Base-by-base conservation (phyloP, 192 early-diverging fungal genomes). In the Hyaloraphidium curvatum region DNA sequence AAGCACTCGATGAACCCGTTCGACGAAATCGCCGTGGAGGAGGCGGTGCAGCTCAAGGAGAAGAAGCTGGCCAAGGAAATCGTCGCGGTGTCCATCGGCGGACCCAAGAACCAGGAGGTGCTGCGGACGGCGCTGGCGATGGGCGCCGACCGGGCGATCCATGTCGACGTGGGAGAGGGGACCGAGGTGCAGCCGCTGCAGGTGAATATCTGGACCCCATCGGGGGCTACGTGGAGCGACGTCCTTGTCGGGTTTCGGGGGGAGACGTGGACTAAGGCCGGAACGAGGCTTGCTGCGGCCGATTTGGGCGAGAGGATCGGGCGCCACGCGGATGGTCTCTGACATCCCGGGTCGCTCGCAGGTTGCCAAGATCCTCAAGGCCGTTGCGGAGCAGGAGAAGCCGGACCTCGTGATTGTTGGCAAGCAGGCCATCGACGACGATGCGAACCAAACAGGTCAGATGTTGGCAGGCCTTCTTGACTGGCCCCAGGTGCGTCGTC, bases 401-500 rank as follows among this genome's bases (percentile, higher is more conserved):
- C 85, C 91, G 27, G 80, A 91, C 59, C 64, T 95, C 22, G 85
- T 98, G 16, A 84, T 98, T 51, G 69, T 98, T 50, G 94, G 94
- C 50, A 98, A 98, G 73, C 94, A 98, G 74, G 91, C 91, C 30
- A 98, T 98, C 61, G 94, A 95, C 72, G 94, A 98, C 65, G 94
- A 98, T 64, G 67, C 84, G 41, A 85, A 80, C 70, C 94, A 98
- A 67, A 94, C 90, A 13, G 91, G 94, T 3, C 91, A 98, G 75
- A 95, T 98, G 89, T 79, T 98, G 27, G 94, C 90, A 37, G 94
- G 94, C 28, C 69, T 98, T 31, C 68, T 98, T 33, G 75, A 74
- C 53, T 91, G 89, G 89, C 82, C 88, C 30, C 91, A 94, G 71
- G 80, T 83, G 72, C 63, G 17, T 26, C 56, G 19, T 25, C 19